These are phyloP conservation scores for Rhodotorula sp. DNA, from an alignment of 1,284 basidiomycete genomes.

Conservation along the genomic window DNA sequence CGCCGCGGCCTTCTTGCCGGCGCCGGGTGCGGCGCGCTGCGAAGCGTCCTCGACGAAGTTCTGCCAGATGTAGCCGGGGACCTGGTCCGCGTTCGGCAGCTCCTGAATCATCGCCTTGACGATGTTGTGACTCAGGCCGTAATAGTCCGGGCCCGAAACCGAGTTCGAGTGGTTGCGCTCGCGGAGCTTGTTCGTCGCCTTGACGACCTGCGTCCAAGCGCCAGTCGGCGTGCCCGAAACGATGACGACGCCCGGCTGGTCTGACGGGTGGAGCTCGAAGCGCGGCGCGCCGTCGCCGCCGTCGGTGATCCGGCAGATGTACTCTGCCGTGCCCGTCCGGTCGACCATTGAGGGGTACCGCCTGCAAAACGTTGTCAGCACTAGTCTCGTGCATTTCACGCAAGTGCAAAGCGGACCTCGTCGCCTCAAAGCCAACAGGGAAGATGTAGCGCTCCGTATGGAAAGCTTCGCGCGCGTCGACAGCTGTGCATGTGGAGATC, in stretches of 20 bases:
- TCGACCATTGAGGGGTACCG: constrained; percentile 73
- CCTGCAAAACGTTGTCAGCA: constrained; percentile 50
- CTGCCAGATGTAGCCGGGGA: constrained; percentile 78
- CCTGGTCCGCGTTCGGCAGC: constrained; percentile 65
- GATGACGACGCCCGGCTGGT: constrained; percentile 65
- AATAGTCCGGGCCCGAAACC: constrained; percentile 79
- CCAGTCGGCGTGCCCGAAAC: constrained; percentile 78
- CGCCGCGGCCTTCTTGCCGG: background rate
- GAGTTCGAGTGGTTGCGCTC: constrained; percentile 76
- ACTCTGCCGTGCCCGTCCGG: constrained; percentile 65
- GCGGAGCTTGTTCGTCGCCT: constrained; percentile 71
- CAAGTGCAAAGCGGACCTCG: constrained; percentile 57
- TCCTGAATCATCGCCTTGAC: constrained; percentile 82
- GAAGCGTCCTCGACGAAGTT: constrained; percentile 60
- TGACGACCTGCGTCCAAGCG: constrained; percentile 76
- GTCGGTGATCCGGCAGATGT: constrained; percentile 76
- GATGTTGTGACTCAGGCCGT: constrained; percentile 75
- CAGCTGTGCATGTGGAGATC: constrained; percentile 3
- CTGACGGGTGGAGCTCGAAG: constrained; percentile 72
- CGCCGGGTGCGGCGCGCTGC: background rate
- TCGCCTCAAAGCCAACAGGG: constrained; percentile 77
- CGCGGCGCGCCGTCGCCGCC: constrained; percentile 72
- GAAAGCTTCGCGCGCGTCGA: constrained; percentile 57
- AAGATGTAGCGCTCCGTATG: constrained; percentile 81
- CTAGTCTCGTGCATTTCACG: background rate